Evolutionary conservation across 768 basidiomycete genomes (phyloP), one percentile per base, ranked within the genome.

Genomic region (Pisolithus microcarpus): DNA sequence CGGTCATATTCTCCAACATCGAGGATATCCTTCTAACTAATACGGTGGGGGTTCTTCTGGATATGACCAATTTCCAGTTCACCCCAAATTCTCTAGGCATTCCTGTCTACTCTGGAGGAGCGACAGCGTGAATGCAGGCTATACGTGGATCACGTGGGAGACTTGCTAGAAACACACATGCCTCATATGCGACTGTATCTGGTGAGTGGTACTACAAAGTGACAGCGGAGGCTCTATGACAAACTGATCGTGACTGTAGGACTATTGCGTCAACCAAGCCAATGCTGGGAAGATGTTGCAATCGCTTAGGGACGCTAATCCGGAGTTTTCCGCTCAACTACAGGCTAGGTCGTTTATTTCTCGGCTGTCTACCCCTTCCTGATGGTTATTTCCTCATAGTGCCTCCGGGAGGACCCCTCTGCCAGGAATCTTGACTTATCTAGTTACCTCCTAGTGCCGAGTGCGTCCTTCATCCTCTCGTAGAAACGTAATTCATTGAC

Each of bases 1-100:
- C 78, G 2, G 85, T 85, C 42, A 81, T 98, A 16, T 98, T 97
- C 60, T 87, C 87, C 5, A 98, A 98, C 59, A 75, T 97, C 21
- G 94, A 98, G 62, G 94, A 97, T 58, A 83, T 97, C 45, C 72
- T 97, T 4, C 68, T 97, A 28, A 86, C 82, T 38, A 94, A 95
- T 58, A 95, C 91, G 10, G 89, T 87, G 59, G 54, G 21, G 81
- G 23, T 7, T n/a, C 16, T 15, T 10, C 51, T 30, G 10, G 10
- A n/a, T 21, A 6, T 30, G 16, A 46, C 6, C 9, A 2, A 9
- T 7, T 19, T 7, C 28, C 4, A 23, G 16, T 42, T 56, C 18
- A 54, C 34, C 28, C 42, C 30, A 30, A 30, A 40, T 36, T 56
- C 48, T 4, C 7, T 38, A 88, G 87, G 77, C 83, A 0, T 92